Conservation (phyloP, 306 rosid species). For the Acacia crassicarpa region DNA sequence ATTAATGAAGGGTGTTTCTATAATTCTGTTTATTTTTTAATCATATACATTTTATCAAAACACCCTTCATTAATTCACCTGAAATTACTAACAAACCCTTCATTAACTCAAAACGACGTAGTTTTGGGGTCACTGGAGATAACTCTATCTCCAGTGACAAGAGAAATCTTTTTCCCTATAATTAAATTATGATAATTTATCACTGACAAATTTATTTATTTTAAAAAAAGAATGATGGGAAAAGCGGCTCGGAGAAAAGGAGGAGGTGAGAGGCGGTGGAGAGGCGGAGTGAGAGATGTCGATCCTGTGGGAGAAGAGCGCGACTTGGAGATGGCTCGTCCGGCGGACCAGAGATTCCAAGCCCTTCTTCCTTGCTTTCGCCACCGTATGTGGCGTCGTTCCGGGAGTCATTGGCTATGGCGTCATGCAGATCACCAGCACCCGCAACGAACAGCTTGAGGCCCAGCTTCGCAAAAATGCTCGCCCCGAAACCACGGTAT, state of each 20-base stretch:
- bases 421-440: constrained; percentile 75
- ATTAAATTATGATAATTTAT: too few relatives aligned
- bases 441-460: constrained; percentile 71
- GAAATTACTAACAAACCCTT: too few relatives aligned
- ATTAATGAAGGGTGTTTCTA: too few relatives aligned
- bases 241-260: not conserved
- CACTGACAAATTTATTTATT: too few relatives aligned
- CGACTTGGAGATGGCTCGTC: constrained; percentile 76
- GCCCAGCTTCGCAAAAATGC: constrained; percentile 77
- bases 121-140: too few relatives aligned
- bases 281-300: constrained; percentile 35
- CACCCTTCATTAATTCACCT: too few relatives aligned
- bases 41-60: too few relatives aligned
- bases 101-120: too few relatives aligned
- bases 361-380: constrained; percentile 84
- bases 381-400: constrained; percentile 82
- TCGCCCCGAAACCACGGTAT: constrained; percentile 77
- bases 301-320: constrained; percentile 66
- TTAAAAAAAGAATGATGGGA: too few relatives aligned
- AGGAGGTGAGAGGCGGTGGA: not conserved
- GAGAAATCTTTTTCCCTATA: too few relatives aligned
- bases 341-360: constrained; percentile 81
- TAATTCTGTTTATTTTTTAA: too few relatives aligned
- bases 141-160: too few relatives aligned
- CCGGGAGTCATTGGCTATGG: constrained; percentile 80